Conservation (phyloP, 768 basidiomycete genomes). For the Mycena haematopus region DNA sequence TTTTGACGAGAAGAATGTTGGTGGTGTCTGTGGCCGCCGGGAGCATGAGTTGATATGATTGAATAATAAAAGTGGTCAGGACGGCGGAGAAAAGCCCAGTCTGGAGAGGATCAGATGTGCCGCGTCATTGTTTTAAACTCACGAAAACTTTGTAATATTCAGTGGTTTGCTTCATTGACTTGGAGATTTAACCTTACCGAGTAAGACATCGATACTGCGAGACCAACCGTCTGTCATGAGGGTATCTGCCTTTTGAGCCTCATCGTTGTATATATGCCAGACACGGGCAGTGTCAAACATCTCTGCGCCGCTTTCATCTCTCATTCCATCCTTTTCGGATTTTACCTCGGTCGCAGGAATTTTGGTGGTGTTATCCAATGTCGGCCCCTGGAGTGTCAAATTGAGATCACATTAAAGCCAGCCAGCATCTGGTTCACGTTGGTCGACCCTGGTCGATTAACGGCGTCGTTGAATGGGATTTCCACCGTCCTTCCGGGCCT, state of each 20-base stretch:
- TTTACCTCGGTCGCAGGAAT: constrained; percentile 1
- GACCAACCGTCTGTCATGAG: constrained; percentile 46
- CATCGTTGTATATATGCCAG: constrained; percentile 52
- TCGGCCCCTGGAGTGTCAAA: constrained; percentile 1
- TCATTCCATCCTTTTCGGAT: constrained; percentile 9
- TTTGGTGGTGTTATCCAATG: constrained; percentile 10
- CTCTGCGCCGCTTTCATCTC: constrained; percentile 43
- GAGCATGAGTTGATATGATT: constrained; percentile 47
- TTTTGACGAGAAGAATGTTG: constrained; percentile 41
- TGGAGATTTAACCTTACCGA: constrained; percentile 40
- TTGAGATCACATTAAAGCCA: background rate
- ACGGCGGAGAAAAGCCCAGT: constrained; percentile 53
- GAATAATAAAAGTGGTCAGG: constrained; percentile 51
- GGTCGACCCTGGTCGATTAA: constrained; percentile 4
- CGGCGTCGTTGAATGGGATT: background rate
- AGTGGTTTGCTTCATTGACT: constrained; percentile 1
- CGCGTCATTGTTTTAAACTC: constrained; percentile 28
- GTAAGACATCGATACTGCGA: constrained; percentile 50
- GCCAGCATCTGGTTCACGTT: background rate
- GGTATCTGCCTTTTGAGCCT: constrained; percentile 43
- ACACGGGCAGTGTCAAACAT: constrained; percentile 42
- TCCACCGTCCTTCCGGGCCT: constrained; percentile 23
- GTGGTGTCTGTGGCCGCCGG: constrained; percentile 42
- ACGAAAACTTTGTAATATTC: constrained; percentile 42
- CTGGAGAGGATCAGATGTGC: constrained; percentile 30